phyloP scores from a whole-genome alignment of 768 basidiomycete species.

The Clavaria fumosa region DNA sequence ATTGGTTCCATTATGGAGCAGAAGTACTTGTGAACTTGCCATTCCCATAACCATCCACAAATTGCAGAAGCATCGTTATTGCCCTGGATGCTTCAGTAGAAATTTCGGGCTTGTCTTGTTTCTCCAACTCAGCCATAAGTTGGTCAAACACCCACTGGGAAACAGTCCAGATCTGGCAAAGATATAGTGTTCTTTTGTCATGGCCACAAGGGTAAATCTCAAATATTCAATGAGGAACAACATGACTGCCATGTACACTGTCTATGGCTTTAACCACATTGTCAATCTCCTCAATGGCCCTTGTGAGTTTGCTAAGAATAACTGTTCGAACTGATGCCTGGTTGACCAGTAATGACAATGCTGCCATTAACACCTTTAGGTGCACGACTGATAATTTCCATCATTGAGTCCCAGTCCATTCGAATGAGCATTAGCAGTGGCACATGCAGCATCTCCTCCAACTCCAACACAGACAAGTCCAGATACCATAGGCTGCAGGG shows the following conservation, averaged over 20 bases:
- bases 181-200: background rate
- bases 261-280: slow-evolving; percentile 3
- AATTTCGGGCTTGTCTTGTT: slow-evolving; percentile 3
- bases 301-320: background rate
- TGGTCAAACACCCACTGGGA: background rate
- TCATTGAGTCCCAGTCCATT: slow-evolving; percentile 4
- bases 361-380: slow-evolving; percentile 6
- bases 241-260: slow-evolving; percentile 11
- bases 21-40: slow-evolving; percentile 2
- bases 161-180: background rate
- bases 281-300: slow-evolving; percentile 2
- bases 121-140: background rate
- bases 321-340: slow-evolving; percentile 8
- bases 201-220: background rate
- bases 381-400: slow-evolving; percentile 5
- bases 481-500: slow-evolving; percentile 9
- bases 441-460: slow-evolving; percentile 2
- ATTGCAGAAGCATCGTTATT: background rate
- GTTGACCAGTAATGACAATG: slow-evolving; percentile 8
- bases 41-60: slow-evolving; percentile 2
- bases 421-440: slow-evolving; percentile 8
- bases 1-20: background rate
- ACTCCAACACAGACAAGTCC: slow-evolving; percentile 8
- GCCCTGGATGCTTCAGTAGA: slow-evolving; percentile 4
- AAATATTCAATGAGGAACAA: background rate